Base-by-base conservation (phyloP, 2,329 filamentous ascomycete genomes). In the Phyllosticta capitalensis region DNA sequence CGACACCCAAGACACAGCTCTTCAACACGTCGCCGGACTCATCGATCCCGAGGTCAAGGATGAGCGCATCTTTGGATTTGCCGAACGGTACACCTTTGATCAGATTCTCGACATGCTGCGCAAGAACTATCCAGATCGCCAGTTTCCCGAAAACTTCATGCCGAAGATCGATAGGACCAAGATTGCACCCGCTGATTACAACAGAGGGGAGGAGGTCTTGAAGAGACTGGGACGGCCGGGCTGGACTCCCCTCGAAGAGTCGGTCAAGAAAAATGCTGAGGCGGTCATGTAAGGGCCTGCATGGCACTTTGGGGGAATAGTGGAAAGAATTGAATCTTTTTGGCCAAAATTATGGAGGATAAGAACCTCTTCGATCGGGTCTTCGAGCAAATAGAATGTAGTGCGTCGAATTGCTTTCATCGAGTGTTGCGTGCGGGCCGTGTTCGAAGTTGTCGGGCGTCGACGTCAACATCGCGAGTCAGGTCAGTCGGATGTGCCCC, bases 1-100 rank as follows among this genome's bases (percentile, higher is more conserved):
- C 52, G 63, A 67, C 38, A 64, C 65, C 6, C 56, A 63, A 33
- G 66, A 68, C 54, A 61, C 59, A n/a, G 66, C 63, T 49, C 61
- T 60, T 38, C 59, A 66, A 17, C 65, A 67, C 52, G 62, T 66
- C 30, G 63, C 62, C 10, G 64, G 52, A 21, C 60, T 64, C 24
- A 61, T 65, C 19, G 56, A 65, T 49, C 63, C 63, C 26, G 60
- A 52, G 17, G 60, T 59, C 50, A 56, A 53, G 30, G 55, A 61
- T 19, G 63, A 66, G 53, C 61, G 65, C 14, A 62, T 65, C 20
- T 64, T 65, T 51, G 64, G 60, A 21, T 61, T 51, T 21, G 63
- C 61, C 14, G 55, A 33, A 10, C 28, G 55, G 10, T 64, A 58
- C 52, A 63, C 59, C 9, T 62, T 56, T 53, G 60, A 63, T 50